Evolutionary conservation across 805 yeast genomes (phyloP).

Genomic region (Alloascoidea hylecoeti): DNA sequence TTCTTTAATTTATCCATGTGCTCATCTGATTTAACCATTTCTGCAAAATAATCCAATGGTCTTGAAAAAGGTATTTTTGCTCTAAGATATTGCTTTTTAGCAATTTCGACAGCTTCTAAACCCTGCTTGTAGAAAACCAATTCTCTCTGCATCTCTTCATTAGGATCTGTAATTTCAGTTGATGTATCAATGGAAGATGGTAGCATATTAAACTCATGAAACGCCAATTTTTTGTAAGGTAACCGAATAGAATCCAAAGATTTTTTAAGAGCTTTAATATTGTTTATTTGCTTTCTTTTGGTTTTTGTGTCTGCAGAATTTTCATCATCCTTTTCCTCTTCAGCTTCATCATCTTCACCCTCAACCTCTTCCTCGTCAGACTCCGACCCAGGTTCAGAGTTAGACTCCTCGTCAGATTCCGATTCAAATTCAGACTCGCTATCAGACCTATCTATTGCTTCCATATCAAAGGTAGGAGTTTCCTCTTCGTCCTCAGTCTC

Average conservation of each 20-base stretch:
- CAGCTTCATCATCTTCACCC: background rate
- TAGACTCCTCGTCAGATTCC: background rate
- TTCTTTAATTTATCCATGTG: constrained; percentile 91
- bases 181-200: constrained; percentile 48
- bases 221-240: constrained; percentile 52
- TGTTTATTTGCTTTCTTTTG: background rate
- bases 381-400: background rate
- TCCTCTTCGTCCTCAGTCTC: background rate
- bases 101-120: constrained; percentile 43
- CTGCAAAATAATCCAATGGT: constrained; percentile 94
- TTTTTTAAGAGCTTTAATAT: constrained; percentile 10
- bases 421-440: background rate
- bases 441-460: background rate
- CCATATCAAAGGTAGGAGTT: background rate
- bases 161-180: constrained; percentile 65
- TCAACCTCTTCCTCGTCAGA: background rate
- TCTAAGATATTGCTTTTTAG: constrained; percentile 51
- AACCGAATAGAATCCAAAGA: constrained; percentile 16
- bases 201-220: constrained; percentile 74
- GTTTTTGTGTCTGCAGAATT: background rate
- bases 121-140: constrained; percentile 93
- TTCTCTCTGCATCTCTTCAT: constrained; percentile 94
- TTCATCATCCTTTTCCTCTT: background rate
- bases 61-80: constrained; percentile 79
- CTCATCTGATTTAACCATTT: constrained; percentile 95